phyloP scores from a whole-genome alignment of 2,329 filamentous ascomycete species.

The Alternaria burnsii region DNA sequence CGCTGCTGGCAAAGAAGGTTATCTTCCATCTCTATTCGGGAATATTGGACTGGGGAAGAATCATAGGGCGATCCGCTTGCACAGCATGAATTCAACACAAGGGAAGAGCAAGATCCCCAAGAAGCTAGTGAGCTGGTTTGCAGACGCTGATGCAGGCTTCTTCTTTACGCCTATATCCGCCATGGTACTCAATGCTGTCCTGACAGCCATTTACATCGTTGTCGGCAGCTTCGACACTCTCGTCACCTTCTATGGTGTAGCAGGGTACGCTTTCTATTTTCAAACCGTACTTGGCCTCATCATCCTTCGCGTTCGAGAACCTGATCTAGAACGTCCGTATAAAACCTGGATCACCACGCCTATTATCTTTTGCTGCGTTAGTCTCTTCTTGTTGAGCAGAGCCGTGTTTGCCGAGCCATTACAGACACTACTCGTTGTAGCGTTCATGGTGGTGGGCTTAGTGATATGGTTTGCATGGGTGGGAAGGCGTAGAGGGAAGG shows the following conservation, averaged over 20 bases:
- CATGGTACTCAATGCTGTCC: conserved; percentile 77
- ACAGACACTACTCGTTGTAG: conserved; percentile 87
- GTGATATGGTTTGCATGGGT: conserved; percentile 91
- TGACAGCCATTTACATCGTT: conserved; percentile 80
- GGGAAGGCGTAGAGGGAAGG: conserved; percentile 57
- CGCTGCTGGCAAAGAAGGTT: conserved; percentile 93
- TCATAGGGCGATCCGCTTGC: conserved; percentile 49
- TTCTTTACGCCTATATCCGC: conserved; percentile 96
- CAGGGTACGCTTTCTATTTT: conserved; percentile 98
- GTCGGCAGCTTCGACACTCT: conserved; percentile 92
- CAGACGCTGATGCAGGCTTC: conserved; percentile 75
- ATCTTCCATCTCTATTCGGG: conserved; percentile 84
- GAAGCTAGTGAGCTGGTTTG: conserved; percentile 43
- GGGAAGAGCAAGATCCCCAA: conserved; percentile 30
- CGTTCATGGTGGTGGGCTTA: conserved; percentile 82
- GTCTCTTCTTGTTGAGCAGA: conserved; percentile 85
- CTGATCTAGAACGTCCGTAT: conserved; percentile 87
- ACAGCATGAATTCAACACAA: conserved; percentile 32
- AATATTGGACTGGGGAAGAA: conserved; percentile 73
- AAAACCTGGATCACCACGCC: conserved; percentile 96
- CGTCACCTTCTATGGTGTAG: conserved; percentile 96
- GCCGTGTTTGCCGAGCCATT: conserved; percentile 90
- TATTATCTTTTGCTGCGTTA: conserved; percentile 98
- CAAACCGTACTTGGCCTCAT: conserved; percentile 93
- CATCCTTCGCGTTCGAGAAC: conserved; percentile 85